Evolutionary conservation across 2,329 filamentous ascomycete species (phyloP).

Genomic region (Colletotrichum tamarilloi): DNA sequence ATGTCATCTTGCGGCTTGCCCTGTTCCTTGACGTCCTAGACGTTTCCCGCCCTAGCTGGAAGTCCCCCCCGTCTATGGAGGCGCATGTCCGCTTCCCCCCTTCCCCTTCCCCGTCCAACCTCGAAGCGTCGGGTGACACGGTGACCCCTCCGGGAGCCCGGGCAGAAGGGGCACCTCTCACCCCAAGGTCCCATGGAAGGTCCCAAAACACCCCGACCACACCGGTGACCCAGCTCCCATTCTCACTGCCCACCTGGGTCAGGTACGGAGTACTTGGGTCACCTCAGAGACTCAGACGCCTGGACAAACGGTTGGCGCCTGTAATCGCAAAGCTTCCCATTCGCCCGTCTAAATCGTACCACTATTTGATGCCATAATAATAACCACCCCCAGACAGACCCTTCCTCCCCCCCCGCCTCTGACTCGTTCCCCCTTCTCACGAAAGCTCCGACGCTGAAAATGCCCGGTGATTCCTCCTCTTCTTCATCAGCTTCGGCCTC

Average conservation of each 20-base stretch:
- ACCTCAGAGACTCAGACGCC: background rate
- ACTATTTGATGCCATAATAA: constrained; percentile 34
- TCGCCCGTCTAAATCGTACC: constrained; percentile 36
- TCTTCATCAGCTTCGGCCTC: constrained; percentile 45
- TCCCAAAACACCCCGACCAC: background rate
- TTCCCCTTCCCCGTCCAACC: constrained; percentile 3
- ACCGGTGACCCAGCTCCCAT: background rate
- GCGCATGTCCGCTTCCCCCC: constrained; percentile 25
- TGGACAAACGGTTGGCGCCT: constrained; percentile 24
- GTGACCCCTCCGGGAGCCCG: background rate
- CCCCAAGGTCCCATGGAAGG: too few relatives aligned
- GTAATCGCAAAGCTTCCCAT: constrained; percentile 35
- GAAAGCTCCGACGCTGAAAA: constrained; percentile 36
- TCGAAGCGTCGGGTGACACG: background rate
- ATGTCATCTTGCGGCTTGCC: constrained; percentile 3
- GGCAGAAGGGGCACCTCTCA: background rate
- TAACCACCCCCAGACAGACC: constrained; percentile 31
- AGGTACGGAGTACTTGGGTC: too few relatives aligned
- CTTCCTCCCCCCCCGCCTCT: constrained; percentile 3
- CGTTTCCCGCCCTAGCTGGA: constrained; percentile 1
- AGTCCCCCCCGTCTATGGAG: constrained; percentile 10
- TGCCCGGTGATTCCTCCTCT: constrained; percentile 45
- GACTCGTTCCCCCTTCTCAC: constrained; percentile 31
- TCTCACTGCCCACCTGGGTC: too few relatives aligned
- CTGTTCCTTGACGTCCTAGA: constrained; percentile 1